Base-by-base conservation (phyloP, 495 filamentous ascomycete species). In the Aspergillus taichungensis region DNA sequence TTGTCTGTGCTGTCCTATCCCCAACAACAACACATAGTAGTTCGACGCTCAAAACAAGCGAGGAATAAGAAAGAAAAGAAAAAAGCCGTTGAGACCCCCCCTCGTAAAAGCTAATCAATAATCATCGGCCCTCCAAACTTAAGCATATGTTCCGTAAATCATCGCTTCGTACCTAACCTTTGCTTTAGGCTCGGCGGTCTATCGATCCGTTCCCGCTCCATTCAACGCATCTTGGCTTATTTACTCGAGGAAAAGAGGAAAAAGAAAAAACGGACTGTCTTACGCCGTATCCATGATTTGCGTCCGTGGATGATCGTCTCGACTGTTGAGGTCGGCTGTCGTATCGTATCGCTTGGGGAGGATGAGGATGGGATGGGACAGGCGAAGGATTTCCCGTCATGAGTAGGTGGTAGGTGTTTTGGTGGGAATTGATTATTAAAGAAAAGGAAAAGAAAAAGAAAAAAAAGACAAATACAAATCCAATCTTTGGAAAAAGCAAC, bases 121-220 rank as follows among this genome's bases (percentile, higher is more conserved):
- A 24, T 24, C 18, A 24, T 4, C 18, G 18, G 4, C 18, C 18
- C 18, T 24, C 18, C 18, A 24, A 24, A 24, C 18, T 2, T 24
- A 24, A 24, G 18, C 18, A 55, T 42, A 56, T 57, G 41, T 40
- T 44, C 40, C 27, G 40, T 37, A 47, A 50, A 36, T 45, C 47
- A 18, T 47, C 47, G 31, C 34, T 44, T 46, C 18, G 4, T 2
- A 24, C 18, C 18, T 24, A 24, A 24, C 18, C 18, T 24, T 4
- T 24, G 7, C 35, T 57, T 65, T 61, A 64, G 51, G 62, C 66
- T 69, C 59, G 61, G 62, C 60, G 62, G 57, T 64, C 56, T 54
- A 51, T 62, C 57, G 60, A 66, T 61, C 62, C 63, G 60, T 51
- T 64, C 51, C 57, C 53, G 46, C 50, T 59, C 51, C 53, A 43